These are phyloP conservation scores for Ramaria sp. DNA, from an alignment of 768 basidiomycete species.

Conservation along the genomic window DNA sequence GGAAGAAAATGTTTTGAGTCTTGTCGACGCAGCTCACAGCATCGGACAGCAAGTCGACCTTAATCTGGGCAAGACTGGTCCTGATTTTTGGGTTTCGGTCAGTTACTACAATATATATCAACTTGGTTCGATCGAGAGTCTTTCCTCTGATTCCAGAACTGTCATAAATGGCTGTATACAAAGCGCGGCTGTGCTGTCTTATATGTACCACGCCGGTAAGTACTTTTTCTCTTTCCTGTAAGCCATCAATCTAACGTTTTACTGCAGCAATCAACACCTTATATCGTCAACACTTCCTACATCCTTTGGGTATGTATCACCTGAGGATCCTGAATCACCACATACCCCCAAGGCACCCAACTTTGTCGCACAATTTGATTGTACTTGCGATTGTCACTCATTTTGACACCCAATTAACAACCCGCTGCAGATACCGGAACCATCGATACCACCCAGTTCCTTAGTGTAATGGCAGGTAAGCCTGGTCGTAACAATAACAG, in stretches of 20 bases:
- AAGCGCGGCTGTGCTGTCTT: slow-evolving; percentile 60
- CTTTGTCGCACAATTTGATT: slow-evolving; percentile 43
- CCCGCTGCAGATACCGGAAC: slow-evolving; percentile 48
- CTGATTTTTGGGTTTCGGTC: slow-evolving; percentile 76
- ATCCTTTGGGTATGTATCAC: slow-evolving; percentile 38
- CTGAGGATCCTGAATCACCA: slow-evolving; percentile 21
- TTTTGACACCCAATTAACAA: neutral
- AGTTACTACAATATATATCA: slow-evolving; percentile 15
- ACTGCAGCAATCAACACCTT: slow-evolving; percentile 47
- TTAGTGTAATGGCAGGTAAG: slow-evolving; percentile 45
- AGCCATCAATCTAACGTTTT: neutral
- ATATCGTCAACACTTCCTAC: slow-evolving; percentile 53
- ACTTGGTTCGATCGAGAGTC: neutral
- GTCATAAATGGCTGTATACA: slow-evolving; percentile 76
- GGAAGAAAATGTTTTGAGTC: slow-evolving; percentile 47
- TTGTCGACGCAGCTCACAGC: slow-evolving; percentile 76
- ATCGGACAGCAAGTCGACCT: slow-evolving; percentile 61
- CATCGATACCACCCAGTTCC: slow-evolving; percentile 38
- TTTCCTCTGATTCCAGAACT: slow-evolving; percentile 39
- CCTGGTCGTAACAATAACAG: neutral
- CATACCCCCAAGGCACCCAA: slow-evolving; percentile 17
- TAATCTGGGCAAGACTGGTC: slow-evolving; percentile 40
- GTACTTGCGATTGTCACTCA: slow-evolving; percentile 17
- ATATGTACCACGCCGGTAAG: slow-evolving; percentile 59
- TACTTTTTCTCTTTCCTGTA: neutral